Evolutionary conservation across 2,329 filamentous ascomycete genomes (phyloP).

Genomic region (Phyllosticta paracitricarpa): DNA sequence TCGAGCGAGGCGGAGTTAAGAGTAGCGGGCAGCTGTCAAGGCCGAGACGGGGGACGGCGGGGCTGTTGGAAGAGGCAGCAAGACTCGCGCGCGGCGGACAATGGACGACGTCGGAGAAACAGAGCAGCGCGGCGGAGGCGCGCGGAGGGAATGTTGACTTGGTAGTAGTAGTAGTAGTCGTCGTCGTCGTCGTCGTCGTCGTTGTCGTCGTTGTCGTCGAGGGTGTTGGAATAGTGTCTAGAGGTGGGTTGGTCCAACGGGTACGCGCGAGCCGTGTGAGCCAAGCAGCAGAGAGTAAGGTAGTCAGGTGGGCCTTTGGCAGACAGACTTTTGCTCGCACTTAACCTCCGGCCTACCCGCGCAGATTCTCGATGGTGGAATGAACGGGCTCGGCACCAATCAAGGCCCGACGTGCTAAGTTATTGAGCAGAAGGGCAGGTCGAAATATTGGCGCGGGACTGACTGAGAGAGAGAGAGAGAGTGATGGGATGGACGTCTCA

Average conservation of each 20-base stretch:
- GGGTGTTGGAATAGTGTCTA: too few relatives aligned
- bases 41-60: background rate
- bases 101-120: background rate
- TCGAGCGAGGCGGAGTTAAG: constrained; percentile 9
- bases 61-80: background rate
- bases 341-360: background rate
- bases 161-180: too few relatives aligned
- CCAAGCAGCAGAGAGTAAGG: background rate
- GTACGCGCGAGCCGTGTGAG: background rate
- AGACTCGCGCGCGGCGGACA: background rate
- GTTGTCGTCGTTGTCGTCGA: too few relatives aligned
- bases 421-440: background rate
- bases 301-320: background rate
- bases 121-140: background rate
- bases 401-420: background rate
- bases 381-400: background rate
- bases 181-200: too few relatives aligned
- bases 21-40: background rate
- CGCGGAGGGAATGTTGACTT: background rate
- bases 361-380: background rate
- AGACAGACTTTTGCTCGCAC: background rate
- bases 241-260: background rate
- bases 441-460: background rate
- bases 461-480: background rate
- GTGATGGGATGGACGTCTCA: background rate